These are phyloP conservation scores for Diplodia intermedia DNA, from an alignment of 2,329 filamentous ascomycete genomes.

Conservation along the genomic window DNA sequence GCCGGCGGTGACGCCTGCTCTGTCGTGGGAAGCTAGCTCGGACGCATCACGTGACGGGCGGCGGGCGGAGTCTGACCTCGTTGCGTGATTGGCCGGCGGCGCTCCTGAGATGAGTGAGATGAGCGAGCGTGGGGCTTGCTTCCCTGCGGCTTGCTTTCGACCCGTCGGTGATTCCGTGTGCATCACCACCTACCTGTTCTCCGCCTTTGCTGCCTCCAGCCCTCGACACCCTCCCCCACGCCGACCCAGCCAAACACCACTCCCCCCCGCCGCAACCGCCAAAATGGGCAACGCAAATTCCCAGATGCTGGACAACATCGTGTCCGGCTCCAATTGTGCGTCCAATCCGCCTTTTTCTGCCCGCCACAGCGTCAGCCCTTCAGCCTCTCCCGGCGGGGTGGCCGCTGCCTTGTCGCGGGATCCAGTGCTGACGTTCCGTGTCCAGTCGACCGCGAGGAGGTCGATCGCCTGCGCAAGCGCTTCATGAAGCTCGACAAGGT, in stretches of 20 bases:
- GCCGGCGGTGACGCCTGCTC: not conserved
- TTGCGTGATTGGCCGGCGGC: slow-evolving; percentile 18
- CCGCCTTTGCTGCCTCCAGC: slow-evolving; percentile 29
- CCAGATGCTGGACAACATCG: slow-evolving; percentile 89
- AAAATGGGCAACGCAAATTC: slow-evolving; percentile 64
- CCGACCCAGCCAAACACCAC: slow-evolving; percentile 20
- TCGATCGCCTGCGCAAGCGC: slow-evolving; percentile 91
- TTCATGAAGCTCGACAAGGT: slow-evolving; percentile 99
- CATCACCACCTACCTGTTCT: slow-evolving; percentile 4
- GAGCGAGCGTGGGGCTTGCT: slow-evolving; percentile 27
- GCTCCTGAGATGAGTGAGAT: slow-evolving; percentile 26
- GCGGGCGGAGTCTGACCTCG: not conserved
- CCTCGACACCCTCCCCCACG: slow-evolving; percentile 34
- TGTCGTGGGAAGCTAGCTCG: not conserved
- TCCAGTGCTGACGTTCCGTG: slow-evolving; percentile 8
- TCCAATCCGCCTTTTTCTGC: slow-evolving; percentile 37
- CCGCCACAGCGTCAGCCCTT: not conserved
- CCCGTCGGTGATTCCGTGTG: slow-evolving; percentile 3
- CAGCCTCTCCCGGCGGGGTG: slow-evolving; percentile 14
- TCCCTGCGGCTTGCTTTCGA: not conserved
- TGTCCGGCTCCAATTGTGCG: slow-evolving; percentile 94
- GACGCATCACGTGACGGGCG: not conserved
- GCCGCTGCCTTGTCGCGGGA: slow-evolving; percentile 17
- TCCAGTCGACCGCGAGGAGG: slow-evolving; percentile 95
- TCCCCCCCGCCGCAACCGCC: slow-evolving; percentile 35